Conservation (phyloP, 1,139 yeast species). For the Candida buenavistaensis region DNA sequence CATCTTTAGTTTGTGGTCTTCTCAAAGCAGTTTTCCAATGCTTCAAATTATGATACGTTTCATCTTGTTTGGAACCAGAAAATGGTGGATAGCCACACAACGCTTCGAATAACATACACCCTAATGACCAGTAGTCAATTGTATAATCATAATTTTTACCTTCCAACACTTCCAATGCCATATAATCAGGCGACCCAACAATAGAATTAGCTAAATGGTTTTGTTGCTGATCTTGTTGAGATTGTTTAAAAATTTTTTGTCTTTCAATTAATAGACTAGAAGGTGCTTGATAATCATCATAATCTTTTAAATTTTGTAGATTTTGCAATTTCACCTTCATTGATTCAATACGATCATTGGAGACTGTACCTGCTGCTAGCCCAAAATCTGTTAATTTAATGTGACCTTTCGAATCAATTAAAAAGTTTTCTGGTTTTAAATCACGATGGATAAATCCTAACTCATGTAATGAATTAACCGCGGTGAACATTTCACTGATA, state of each 20-base stretch:
- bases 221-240: constrained; percentile 61
- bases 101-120: constrained; percentile 92
- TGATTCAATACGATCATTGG: constrained; percentile 89
- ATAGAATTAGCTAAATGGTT: constrained; percentile 86
- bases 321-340: constrained; percentile 84
- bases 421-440: constrained; percentile 93
- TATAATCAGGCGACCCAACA: constrained; percentile 98
- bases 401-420: constrained; percentile 93
- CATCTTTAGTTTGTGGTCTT: constrained; percentile 91
- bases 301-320: constrained; percentile 76
- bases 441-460: constrained; percentile 97
- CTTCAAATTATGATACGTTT: constrained; percentile 90
- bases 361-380: constrained; percentile 93
- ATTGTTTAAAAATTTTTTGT: constrained; percentile 76
- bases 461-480: constrained; percentile 90
- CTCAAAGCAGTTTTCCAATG: constrained; percentile 88
- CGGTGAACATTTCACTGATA: constrained; percentile 92
- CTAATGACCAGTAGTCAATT: constrained; percentile 98
- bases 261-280: constrained; percentile 82
- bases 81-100: constrained; percentile 96
- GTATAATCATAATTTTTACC: constrained; percentile 94
- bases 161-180: constrained; percentile 96
- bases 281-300: constrained; percentile 63
- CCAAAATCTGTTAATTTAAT: constrained; percentile 97
- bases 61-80: constrained; percentile 90